Conservation (phyloP, 2,329 filamentous ascomycete genomes). For the Neocucurbitaria cava region DNA sequence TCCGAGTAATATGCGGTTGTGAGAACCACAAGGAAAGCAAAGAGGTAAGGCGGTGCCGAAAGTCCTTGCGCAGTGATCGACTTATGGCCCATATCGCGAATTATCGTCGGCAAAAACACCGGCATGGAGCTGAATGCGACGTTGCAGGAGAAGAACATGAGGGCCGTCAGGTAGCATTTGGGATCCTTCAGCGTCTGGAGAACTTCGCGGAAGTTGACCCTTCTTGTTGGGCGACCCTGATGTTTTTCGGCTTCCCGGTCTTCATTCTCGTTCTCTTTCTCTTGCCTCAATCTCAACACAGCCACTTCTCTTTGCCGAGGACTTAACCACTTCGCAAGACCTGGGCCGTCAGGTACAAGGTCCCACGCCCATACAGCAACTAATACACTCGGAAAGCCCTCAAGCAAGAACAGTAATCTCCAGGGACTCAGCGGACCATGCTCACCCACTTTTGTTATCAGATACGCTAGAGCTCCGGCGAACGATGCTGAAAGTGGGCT, state of each 20-base stretch:
- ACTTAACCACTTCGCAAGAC: constrained; percentile 52
- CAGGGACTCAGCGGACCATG: constrained; percentile 76
- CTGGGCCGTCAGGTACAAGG: constrained; percentile 77
- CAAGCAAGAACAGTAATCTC: constrained; percentile 83
- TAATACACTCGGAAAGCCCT: constrained; percentile 83
- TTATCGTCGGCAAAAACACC: constrained; percentile 84
- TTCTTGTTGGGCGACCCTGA: constrained; percentile 21
- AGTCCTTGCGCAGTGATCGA: constrained; percentile 75
- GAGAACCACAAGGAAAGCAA: constrained; percentile 75
- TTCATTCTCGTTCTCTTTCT: constrained; percentile 49
- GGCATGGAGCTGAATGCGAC: constrained; percentile 88
- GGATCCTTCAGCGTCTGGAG: constrained; percentile 68
- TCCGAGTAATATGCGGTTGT: constrained; percentile 77
- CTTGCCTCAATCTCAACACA: constrained; percentile 67
- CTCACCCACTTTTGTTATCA: constrained; percentile 73
- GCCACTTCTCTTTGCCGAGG: constrained; percentile 67
- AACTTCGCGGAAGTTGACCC: constrained; percentile 64
- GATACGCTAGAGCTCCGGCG: constrained; percentile 79
- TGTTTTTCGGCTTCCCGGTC: constrained; percentile 31
- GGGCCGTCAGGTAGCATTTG: constrained; percentile 75
- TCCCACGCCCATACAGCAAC: constrained; percentile 76
- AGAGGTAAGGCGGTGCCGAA: constrained; percentile 80
- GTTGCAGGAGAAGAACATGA: constrained; percentile 88
- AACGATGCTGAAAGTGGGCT: constrained; percentile 69
- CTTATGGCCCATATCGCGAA: constrained; percentile 77